Evolutionary conservation across 495 filamentous ascomycete genomes (phyloP).

Genomic region (Entonaema liquescens): DNA sequence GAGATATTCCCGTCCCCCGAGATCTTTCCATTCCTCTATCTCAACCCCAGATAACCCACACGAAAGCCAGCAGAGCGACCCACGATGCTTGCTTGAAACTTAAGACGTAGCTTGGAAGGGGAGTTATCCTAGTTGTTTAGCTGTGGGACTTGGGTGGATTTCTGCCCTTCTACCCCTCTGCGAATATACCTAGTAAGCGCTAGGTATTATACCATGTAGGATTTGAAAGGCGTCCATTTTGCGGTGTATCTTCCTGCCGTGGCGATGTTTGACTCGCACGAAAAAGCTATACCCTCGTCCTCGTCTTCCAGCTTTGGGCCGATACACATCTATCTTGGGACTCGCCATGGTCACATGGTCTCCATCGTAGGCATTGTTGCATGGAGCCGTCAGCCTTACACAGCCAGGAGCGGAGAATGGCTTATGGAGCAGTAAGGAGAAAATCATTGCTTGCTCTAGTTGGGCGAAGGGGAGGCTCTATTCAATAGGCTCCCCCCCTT

Average conservation of each 20-base stretch:
- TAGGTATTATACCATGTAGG: conserved; percentile 6
- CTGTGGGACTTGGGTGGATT: neutral
- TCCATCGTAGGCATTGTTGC: conserved; percentile 3
- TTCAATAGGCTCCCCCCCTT: neutral
- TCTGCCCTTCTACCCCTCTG: neutral
- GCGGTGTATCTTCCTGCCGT: conserved; percentile 9
- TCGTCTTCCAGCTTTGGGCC: neutral
- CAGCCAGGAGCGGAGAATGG: neutral
- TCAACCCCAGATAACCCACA: neutral
- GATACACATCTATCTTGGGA: neutral
- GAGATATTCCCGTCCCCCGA: conserved; percentile 16
- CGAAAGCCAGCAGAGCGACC: neutral
- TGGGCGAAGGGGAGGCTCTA: conserved; percentile 3
- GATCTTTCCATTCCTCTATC: conserved; percentile 1
- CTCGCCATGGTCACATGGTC: conserved; percentile 14
- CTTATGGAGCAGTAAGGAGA: conserved; percentile 10
- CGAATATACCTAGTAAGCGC: conserved; percentile 20
- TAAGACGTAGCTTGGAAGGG: neutral
- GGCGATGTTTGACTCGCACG: neutral
- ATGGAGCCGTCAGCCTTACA: conserved; percentile 30
- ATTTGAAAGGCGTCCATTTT: conserved; percentile 5
- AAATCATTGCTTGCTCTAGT: conserved; percentile 20
- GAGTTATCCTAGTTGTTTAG: neutral
- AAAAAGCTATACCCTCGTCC: neutral
- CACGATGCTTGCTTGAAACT: neutral